Evolutionary conservation across 257 asterid species (phyloP), one percentile per base, ranked within the genome.

Genomic region (Solanum medicagineum): DNA sequence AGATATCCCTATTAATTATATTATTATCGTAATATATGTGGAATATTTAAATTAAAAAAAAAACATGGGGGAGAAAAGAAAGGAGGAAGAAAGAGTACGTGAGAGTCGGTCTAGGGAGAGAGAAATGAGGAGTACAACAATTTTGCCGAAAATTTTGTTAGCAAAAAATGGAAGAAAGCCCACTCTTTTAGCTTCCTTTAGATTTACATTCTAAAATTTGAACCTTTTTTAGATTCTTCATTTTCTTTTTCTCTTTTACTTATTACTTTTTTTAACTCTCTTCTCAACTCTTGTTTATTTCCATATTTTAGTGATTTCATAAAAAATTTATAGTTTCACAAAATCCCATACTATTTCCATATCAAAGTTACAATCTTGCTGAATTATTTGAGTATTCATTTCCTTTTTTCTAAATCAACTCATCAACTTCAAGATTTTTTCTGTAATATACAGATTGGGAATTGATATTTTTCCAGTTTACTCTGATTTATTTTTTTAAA

Each of bases 71-170:
- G 62, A 82, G 85, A 51, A 24, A 45, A 66, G 57, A 26, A 53
- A 53, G 83, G 65, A 79, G 66, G 22, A 53, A 79, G 65, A 26
- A 26, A 53, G 83, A 79, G 66, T 79, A 79, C 66, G 9, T 26
- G 79, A 83, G 90, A 87, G 90, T 83, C 86, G 90, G 91, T 87
- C 87, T 87, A 89, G 86, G 86, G 84, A 85, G 70, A 54, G 71
- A 65, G 75, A 85, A 60, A 86, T 86, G 89, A 77, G 24, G 84
- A 83, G 88, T 85, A 84, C 91, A 86, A 83, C 87, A 84, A 87
- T 80, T 87, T 83, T 62, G 90, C 88, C 91, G 19, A 82, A 1
- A 60, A 26, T 15, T 42, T 82, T 22, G 63, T 15, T 63, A 24
- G 79, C 15, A 24, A 22, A 83, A 81, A 32, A 81, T 81, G 85